phyloP scores from a whole-genome alignment of 768 basidiomycete species.

The Leccinum truebloodii region DNA sequence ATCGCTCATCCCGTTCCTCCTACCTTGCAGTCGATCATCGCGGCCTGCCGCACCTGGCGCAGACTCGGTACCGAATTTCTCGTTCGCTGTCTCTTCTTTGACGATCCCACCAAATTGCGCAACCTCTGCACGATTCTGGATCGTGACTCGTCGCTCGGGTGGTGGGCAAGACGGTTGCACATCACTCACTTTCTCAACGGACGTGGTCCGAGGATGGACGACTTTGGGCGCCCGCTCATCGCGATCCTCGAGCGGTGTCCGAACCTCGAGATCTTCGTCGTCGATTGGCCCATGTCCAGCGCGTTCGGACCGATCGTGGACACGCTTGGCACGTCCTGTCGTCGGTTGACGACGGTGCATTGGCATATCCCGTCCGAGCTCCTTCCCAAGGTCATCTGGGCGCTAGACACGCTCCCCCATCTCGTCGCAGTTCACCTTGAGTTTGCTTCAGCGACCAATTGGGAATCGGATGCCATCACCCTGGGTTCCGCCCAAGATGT shows the following conservation, averaged over 20 bases:
- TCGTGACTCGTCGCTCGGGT: conserved; percentile 54
- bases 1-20: not conserved
- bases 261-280: conserved; percentile 71
- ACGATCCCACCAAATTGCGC: conserved; percentile 55
- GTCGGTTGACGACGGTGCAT: conserved; percentile 58
- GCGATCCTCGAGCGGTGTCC: conserved; percentile 65
- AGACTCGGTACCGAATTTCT: conserved; percentile 63
- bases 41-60: conserved; percentile 67
- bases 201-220: conserved; percentile 43
- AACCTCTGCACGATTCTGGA: conserved; percentile 54
- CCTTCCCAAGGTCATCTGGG: conserved; percentile 70
- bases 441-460: conserved; percentile 33
- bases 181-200: conserved; percentile 52
- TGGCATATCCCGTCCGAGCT: conserved; percentile 57
- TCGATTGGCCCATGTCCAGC: conserved; percentile 61
- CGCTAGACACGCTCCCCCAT: conserved; percentile 59
- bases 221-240: conserved; percentile 55
- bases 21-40: conserved; percentile 56
- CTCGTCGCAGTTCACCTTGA: conserved; percentile 60
- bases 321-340: conserved; percentile 53
- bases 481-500: conserved; percentile 65
- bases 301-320: conserved; percentile 67
- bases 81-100: conserved; percentile 69
- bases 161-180: conserved; percentile 77
- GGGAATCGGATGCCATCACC: conserved; percentile 45